Evolutionary conservation across 352 stramenopile genomes (phyloP), one percentile per base, ranked within the genome.

Genomic region (Pythium phragmiticola): DNA sequence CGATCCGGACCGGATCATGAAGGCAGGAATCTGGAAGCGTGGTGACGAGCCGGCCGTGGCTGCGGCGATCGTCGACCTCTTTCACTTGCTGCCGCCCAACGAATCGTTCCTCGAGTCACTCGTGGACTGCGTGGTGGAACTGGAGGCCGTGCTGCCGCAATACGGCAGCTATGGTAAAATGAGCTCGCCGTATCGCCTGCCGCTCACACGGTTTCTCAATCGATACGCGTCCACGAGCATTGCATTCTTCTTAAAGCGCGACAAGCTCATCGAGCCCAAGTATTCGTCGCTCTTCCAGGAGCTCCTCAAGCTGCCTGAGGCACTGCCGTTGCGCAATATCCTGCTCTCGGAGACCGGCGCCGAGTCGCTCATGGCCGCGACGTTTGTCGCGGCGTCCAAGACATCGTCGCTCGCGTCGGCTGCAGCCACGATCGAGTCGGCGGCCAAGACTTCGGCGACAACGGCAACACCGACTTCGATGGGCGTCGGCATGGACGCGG

Each of bases 11-110:
- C 86, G 88, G 36, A 96, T 96, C 45, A 85, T 95, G 33, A 95
- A 97, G 75, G 90, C 90, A 42, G 78, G 65, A n/a, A 98, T 94
- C 63, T 98, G 91, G 91, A 96, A 96, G 57, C 76, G 85, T 3
- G 97, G 96, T 2, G 92, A 99, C 68, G 96, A 99, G 61, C 95
- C 95, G 3, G 84, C 96, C 16, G 92, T 99, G 17, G 96, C 96
- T 23, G 96, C 96, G 21, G 90, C 93, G 43, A 97, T 99, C 43
- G 89, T 99, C 47, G 90, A 98, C 67, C 80, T 99, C 7, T 99
- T 99, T 75, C 79, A 98, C 41, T 78, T 98, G 53, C 78, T 99
- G 21, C 96, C 97, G 19, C 86, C 96, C 23, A 96, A 97, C 47
- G 87, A 96, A 60, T 88, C 94, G 5, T 99, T 99, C 72, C 79